phyloP scores from a whole-genome alignment of 768 basidiomycete genomes.

The Boletales sp. region DNA sequence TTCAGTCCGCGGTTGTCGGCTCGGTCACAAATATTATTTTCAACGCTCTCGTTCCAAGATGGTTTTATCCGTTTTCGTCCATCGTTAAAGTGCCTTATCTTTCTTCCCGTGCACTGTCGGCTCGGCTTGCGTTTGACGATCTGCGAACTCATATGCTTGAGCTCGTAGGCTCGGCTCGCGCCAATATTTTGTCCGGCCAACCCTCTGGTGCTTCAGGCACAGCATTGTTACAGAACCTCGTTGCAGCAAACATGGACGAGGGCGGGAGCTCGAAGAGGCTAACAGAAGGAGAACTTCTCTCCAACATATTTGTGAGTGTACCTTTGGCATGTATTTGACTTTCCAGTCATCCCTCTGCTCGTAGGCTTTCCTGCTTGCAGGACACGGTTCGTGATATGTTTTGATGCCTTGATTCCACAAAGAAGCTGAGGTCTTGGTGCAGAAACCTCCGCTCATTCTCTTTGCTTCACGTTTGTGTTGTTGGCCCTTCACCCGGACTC shows the following conservation, averaged over 20 bases:
- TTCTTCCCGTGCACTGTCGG: constrained; percentile 28
- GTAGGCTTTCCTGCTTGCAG: constrained; percentile 47
- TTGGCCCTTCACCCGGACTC: constrained; percentile 49
- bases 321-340: background rate
- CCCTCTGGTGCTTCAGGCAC: constrained; percentile 22
- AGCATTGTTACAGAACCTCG: constrained; percentile 42
- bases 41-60: constrained; percentile 32
- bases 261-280: constrained; percentile 30
- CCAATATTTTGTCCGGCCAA: constrained; percentile 30
- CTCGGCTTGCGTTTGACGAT: constrained; percentile 33
- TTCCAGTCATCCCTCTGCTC: background rate
- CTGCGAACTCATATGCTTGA: constrained; percentile 40
- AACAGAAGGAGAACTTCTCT: constrained; percentile 45
- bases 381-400: constrained; percentile 36
- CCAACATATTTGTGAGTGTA: constrained; percentile 44
- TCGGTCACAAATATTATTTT: constrained; percentile 22
- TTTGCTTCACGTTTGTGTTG: constrained; percentile 40
- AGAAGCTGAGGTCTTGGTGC: constrained; percentile 3
- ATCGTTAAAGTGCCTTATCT: constrained; percentile 34
- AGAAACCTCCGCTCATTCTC: constrained; percentile 48
- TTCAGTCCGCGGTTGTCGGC: constrained; percentile 33
- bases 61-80: constrained; percentile 25
- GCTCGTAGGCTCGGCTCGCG: constrained; percentile 37
- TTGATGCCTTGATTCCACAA: background rate
- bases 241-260: constrained; percentile 44